Conservation (phyloP, 2,329 filamentous ascomycete species). For the Rachicladosporium sp. region DNA sequence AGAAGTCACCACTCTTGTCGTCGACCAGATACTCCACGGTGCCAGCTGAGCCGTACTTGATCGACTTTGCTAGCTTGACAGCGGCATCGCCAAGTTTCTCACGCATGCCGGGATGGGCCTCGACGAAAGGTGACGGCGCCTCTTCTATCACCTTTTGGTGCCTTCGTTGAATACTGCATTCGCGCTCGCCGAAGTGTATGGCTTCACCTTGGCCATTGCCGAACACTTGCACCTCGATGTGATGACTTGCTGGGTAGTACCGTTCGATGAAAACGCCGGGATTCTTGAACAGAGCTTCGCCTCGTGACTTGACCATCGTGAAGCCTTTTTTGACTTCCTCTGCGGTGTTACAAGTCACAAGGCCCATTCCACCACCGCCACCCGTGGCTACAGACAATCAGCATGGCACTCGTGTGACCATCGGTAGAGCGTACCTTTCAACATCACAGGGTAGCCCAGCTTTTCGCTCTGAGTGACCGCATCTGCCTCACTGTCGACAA, state of each 20-base stretch:
- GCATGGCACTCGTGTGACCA: slow-evolving; percentile 16
- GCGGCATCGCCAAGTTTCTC: slow-evolving; percentile 54
- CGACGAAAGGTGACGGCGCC: slow-evolving; percentile 61
- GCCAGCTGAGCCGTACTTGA: slow-evolving; percentile 68
- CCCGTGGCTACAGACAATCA: slow-evolving; percentile 13
- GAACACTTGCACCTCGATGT: slow-evolving; percentile 86
- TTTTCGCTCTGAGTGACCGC: slow-evolving; percentile 32
- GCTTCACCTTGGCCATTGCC: slow-evolving; percentile 69
- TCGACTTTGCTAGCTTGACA: slow-evolving; percentile 48
- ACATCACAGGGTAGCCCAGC: slow-evolving; percentile 41
- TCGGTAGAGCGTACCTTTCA: slow-evolving; percentile 38
- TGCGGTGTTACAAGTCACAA: slow-evolving; percentile 59
- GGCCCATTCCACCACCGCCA: slow-evolving; percentile 67
- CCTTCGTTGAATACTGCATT: slow-evolving; percentile 75
- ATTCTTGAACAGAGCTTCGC: slow-evolving; percentile 68
- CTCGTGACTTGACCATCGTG: slow-evolving; percentile 54
- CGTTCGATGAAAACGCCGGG: slow-evolving; percentile 75
- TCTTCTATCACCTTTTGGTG: slow-evolving; percentile 91
- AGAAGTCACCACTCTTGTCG: slow-evolving; percentile 68
- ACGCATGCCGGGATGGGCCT: slow-evolving; percentile 40
- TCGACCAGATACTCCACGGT: slow-evolving; percentile 89
- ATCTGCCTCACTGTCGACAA: slow-evolving; percentile 37
- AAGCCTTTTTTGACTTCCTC: slow-evolving; percentile 56
- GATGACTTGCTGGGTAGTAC: slow-evolving; percentile 65
- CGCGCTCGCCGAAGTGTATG: slow-evolving; percentile 74